Evolutionary conservation across 1,284 basidiomycete species (phyloP), one percentile per base, ranked within the genome.

Genomic region (Somion occarium): DNA sequence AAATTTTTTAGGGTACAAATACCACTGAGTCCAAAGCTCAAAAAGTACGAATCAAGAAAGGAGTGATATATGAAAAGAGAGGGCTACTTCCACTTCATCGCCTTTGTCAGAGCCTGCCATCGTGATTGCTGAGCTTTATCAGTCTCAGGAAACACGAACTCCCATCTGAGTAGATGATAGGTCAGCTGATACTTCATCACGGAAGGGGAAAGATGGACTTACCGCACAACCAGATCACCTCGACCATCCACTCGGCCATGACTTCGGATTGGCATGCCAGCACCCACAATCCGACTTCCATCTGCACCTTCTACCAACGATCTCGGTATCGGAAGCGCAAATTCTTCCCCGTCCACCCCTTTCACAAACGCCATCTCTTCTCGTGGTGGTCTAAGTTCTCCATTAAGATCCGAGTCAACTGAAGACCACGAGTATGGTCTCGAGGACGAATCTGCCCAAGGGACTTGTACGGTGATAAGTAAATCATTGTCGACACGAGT

Each of bases 181-280:
- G 27, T 49, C 12, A 38, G 15, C 12, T 37, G 24, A 24, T 19
- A 19, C 22, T 19, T 22, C n/a, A n/a, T n/a, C n/a, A n/a, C n/a
- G n/a, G n/a, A n/a, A n/a, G n/a, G n/a, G n/a, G n/a, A n/a, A n/a
- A n/a, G n/a, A n/a, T n/a, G 23, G n/a, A 60, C 85, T 67, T 74
- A 90, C 74, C 78, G 79, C 53, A 95, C 78, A 55, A 91, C 73
- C 57, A 95, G 72, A 67, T 93, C 88, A 15, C 92, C 91, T 61
- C 85, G 80, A 49, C 82, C 81, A 59, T 83, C 74, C 4, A 78
- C 70, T 56, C 75, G 74, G n/a, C 80, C 79, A 38, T 79, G 76
- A 56, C 58, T 59, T 46, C 83, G 76, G 41, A 90, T 76, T 26
- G 91, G 91, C 91, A 95, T 94, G 13, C 93, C 93, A 61, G 87